Evolutionary conservation across 106 monocot species (phyloP).

Genomic region (Vanilla planifolia): DNA sequence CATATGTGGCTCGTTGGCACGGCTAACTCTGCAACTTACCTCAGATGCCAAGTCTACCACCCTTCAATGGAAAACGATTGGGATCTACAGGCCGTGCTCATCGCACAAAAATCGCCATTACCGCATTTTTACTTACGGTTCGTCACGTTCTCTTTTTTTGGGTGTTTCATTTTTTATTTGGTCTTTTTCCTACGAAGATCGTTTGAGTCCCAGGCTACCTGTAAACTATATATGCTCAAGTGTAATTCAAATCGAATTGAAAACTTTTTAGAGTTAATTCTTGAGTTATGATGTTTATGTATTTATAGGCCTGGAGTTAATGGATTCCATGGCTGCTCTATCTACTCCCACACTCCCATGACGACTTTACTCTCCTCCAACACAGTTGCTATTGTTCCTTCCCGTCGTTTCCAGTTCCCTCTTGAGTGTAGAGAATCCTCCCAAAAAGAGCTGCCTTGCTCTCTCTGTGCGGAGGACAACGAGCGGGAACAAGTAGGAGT

Average conservation of each 20-base stretch:
- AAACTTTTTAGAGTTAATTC: too few species aligned
- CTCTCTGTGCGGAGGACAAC: constrained; percentile 40
- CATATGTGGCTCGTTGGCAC: constrained; percentile 57
- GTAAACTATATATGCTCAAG: too few species aligned
- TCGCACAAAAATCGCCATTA: constrained; percentile 30
- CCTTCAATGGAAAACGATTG: constrained; percentile 71
- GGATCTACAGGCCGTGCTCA: constrained; percentile 72
- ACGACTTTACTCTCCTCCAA: neutral
- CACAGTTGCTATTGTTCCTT: neutral
- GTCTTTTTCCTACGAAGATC: too few species aligned
- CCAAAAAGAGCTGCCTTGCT: constrained; percentile 16
- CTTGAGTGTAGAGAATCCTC: neutral
- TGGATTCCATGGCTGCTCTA: neutral
- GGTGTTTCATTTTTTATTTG: neutral
- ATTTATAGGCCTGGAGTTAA: neutral
- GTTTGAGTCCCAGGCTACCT: too few species aligned
- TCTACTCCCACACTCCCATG: neutral
- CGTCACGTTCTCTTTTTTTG: neutral
- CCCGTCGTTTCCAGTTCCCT: neutral
- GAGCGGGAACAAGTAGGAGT: constrained; percentile 52
- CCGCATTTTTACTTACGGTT: constrained; percentile 35
- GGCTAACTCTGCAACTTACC: constrained; percentile 72
- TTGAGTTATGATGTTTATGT: too few species aligned
- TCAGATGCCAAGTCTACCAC: constrained; percentile 75
- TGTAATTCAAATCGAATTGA: too few species aligned